Evolutionary conservation across 2,329 filamentous ascomycete species (phyloP), one percentile per base, ranked within the genome.

Genomic region (Zopfia rhizophila): DNA sequence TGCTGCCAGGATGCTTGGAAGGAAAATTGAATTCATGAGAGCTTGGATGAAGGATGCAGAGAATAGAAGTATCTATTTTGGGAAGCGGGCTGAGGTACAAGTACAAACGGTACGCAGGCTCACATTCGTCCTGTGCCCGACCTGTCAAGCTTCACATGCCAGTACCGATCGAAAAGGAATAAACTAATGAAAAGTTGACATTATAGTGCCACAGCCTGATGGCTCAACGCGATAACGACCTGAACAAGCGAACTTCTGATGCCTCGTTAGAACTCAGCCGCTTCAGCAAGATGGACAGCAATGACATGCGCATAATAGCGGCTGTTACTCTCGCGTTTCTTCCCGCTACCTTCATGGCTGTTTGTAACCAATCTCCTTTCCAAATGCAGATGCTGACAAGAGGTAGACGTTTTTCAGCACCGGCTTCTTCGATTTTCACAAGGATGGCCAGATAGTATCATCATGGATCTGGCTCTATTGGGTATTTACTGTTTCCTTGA

Each of bases 251-350:
- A 14, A 19, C 29, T 11, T 12, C 39, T 7, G 25, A 19, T 7
- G 31, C 31, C 8, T 35, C 31, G 18, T 19, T 35, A 6, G 22
- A 35, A n/a, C n/a, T n/a, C n/a, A n/a, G n/a, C n/a, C n/a, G n/a
- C n/a, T n/a, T n/a, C n/a, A n/a, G n/a, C n/a, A n/a, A n/a, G n/a
- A n/a, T n/a, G n/a, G 43, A 46, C 18, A 46, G 43, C 22, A 43
- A 38, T 4, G 35, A 40, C 12, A 46, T 53, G 45, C 40, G 40
- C 7, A 50, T 41, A 17, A 53, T 53, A 22, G 50, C 50, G 3
- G 45, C 45, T 19, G 27, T 53, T 3, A 53, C 45, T 6, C 28
- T 53, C 3, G n/a, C 43, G 2, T 37, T 53, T 16, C 32, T 53
- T 3, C 50, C 50, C 3, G 45, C 35, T 8, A 22, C 50, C 4